Conservation (phyloP, 1,284 basidiomycete genomes). For the Papiliotrema laurentii region DNA sequence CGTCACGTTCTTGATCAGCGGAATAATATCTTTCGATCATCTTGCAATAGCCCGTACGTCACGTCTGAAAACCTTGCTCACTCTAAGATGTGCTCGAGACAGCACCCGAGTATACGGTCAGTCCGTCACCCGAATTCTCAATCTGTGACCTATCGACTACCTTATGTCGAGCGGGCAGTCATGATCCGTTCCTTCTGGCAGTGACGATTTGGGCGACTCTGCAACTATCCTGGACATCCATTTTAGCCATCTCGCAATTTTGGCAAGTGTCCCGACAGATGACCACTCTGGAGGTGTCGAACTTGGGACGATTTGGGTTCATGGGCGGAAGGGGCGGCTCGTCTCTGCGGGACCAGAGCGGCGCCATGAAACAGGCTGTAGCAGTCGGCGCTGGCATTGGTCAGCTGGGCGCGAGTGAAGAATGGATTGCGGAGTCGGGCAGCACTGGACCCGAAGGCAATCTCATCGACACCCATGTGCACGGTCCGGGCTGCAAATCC, state of each 20-base stretch:
- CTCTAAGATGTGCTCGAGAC: slow-evolving; percentile 44
- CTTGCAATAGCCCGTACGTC: slow-evolving; percentile 72
- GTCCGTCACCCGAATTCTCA: slow-evolving; percentile 50
- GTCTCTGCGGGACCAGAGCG: slow-evolving; percentile 45
- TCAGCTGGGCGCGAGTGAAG: slow-evolving; percentile 30
- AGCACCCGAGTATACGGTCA: slow-evolving; percentile 47
- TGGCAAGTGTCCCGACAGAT: slow-evolving; percentile 93
- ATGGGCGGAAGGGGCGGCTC: slow-evolving; percentile 85
- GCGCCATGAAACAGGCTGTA: slow-evolving; percentile 39
- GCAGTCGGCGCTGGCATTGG: slow-evolving; percentile 38
- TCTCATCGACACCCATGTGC: slow-evolving; percentile 10
- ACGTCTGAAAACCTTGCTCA: background rate
- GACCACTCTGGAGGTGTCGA: slow-evolving; percentile 93
- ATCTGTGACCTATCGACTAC: slow-evolving; percentile 63
- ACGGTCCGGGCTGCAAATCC: slow-evolving; percentile 10
- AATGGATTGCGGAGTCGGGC: slow-evolving; percentile 11
- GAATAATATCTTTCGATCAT: slow-evolving; percentile 74
- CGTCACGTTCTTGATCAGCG: slow-evolving; percentile 74
- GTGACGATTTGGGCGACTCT: slow-evolving; percentile 79
- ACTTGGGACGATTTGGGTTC: slow-evolving; percentile 89
- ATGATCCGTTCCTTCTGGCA: slow-evolving; percentile 79
- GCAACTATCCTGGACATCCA: slow-evolving; percentile 86
- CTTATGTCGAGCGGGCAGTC: slow-evolving; percentile 60
- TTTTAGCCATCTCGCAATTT: slow-evolving; percentile 77
- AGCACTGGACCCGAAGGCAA: slow-evolving; percentile 21